Evolutionary conservation across 768 basidiomycete species (phyloP).

Genomic region (Macrolepiota dolichaula): DNA sequence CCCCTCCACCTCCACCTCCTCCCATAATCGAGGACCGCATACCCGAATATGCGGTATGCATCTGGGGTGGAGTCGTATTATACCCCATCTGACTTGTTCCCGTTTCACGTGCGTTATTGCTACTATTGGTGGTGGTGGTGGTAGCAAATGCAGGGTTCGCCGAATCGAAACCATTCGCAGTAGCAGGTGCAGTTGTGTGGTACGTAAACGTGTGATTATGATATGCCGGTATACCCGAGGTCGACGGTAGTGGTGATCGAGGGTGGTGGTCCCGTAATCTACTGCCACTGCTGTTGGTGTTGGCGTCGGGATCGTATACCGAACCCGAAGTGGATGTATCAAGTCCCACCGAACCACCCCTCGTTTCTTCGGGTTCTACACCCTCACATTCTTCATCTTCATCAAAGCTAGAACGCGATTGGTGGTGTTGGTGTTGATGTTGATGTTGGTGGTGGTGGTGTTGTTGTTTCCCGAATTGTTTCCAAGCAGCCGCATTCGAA

Average conservation of each 20-base stretch:
- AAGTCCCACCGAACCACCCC: neutral
- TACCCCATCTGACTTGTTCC: neutral
- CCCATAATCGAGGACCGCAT: neutral
- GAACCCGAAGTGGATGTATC: neutral
- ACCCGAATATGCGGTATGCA: neutral
- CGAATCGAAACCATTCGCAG: neutral
- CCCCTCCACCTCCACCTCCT: too few relatives aligned
- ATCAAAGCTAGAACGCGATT: neutral
- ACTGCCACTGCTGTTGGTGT: too few relatives aligned
- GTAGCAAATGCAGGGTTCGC: neutral
- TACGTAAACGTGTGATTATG: neutral
- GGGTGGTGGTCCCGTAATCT: too few relatives aligned
- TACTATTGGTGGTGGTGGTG: too few relatives aligned
- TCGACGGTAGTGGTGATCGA: neutral
- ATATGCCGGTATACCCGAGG: neutral
- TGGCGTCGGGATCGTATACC: neutral
- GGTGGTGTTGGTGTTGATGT: too few relatives aligned
- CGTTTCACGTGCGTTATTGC: too few relatives aligned
- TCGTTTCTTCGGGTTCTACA: neutral
- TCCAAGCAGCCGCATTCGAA: neutral
- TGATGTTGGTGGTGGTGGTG: too few relatives aligned
- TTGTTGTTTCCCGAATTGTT: neutral
- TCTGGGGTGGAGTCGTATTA: neutral
- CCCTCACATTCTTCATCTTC: neutral
- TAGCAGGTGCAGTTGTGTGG: neutral